Evolutionary conservation across 2,329 filamentous ascomycete genomes (phyloP).

Genomic region (Raffaelea ambrosiae): DNA sequence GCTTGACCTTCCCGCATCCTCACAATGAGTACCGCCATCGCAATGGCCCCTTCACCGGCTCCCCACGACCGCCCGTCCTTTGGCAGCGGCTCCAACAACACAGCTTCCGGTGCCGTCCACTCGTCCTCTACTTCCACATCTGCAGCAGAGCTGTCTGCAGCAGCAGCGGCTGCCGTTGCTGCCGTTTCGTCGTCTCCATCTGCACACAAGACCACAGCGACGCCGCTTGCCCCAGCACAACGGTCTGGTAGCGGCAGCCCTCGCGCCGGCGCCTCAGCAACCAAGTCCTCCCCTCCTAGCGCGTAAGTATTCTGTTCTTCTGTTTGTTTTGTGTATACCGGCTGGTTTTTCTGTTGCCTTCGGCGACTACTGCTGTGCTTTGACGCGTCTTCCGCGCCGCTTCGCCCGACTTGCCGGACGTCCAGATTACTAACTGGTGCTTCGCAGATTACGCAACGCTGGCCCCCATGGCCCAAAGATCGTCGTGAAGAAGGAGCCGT

Average conservation of each 20-base stretch:
- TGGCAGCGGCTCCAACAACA: constrained; percentile 17
- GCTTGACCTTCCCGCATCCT: constrained; percentile 7
- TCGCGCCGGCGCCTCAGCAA: constrained; percentile 26
- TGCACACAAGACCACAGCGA: constrained; percentile 31
- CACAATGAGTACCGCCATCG: constrained; percentile 60
- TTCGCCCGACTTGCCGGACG: too few species aligned
- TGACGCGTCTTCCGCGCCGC: too few species aligned
- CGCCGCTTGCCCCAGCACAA: constrained; percentile 34
- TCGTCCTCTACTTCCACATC: constrained; percentile 4
- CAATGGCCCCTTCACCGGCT: constrained; percentile 61
- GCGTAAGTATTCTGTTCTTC: constrained; percentile 37
- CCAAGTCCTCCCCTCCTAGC: constrained; percentile 51
- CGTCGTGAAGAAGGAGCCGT: constrained; percentile 92
- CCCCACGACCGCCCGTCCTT: constrained; percentile 56
- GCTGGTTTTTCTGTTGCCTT: constrained; percentile 10
- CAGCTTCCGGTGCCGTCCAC: not conserved
- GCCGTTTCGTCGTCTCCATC: constrained; percentile 31
- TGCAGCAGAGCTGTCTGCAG: constrained; percentile 33
- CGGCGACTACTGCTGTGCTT: not conserved
- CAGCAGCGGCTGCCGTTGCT: constrained; percentile 23
- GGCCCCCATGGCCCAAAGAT: constrained; percentile 59
- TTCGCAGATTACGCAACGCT: constrained; percentile 41
- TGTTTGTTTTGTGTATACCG: not conserved
- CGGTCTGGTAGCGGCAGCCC: constrained; percentile 49
- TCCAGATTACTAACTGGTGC: constrained; percentile 6